These are phyloP conservation scores for Alternaria sp. DNA, from an alignment of 2,329 filamentous ascomycete genomes.

Conservation along the genomic window DNA sequence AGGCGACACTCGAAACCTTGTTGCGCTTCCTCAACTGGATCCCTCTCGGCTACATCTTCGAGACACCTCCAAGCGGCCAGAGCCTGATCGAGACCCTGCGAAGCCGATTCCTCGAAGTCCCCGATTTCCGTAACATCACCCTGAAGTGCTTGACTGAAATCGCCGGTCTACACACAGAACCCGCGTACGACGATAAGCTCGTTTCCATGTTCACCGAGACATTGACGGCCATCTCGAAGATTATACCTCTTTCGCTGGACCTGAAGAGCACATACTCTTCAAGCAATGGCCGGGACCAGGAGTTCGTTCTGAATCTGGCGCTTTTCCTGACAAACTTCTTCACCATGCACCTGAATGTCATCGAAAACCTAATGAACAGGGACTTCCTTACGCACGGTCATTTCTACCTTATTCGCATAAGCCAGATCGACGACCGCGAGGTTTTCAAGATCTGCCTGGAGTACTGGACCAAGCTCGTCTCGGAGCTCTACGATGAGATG, in stretches of 20 bases:
- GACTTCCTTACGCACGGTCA: slow-evolving; percentile 96
- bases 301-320: slow-evolving; percentile 96
- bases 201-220: slow-evolving; percentile 99
- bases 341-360: slow-evolving; percentile 87
- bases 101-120: slow-evolving; percentile 88
- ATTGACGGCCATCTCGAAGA: slow-evolving; percentile 87
- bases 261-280: slow-evolving; percentile 88
- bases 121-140: slow-evolving; percentile 95
- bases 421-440: slow-evolving; percentile 96
- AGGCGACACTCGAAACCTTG: slow-evolving; percentile 94
- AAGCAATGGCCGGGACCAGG: slow-evolving; percentile 92
- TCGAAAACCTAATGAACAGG: slow-evolving; percentile 93
- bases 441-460: slow-evolving; percentile 99
- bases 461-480: slow-evolving; percentile 98
- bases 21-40: slow-evolving; percentile 99
- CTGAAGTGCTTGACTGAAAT: slow-evolving; percentile 98
- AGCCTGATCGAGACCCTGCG: slow-evolving; percentile 90
- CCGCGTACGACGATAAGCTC: slow-evolving; percentile 91
- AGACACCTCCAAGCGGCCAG: slow-evolving; percentile 70
- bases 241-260: slow-evolving; percentile 89
- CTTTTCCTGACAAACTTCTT: slow-evolving; percentile 98
- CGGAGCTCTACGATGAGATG: slow-evolving; percentile 99
- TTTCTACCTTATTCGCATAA: slow-evolving; percentile 97
- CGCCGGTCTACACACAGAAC: slow-evolving; percentile 85
- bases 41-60: slow-evolving; percentile 96